Base-by-base conservation (phyloP, 257 asterid species). In the Osmanthus fragrans region DNA sequence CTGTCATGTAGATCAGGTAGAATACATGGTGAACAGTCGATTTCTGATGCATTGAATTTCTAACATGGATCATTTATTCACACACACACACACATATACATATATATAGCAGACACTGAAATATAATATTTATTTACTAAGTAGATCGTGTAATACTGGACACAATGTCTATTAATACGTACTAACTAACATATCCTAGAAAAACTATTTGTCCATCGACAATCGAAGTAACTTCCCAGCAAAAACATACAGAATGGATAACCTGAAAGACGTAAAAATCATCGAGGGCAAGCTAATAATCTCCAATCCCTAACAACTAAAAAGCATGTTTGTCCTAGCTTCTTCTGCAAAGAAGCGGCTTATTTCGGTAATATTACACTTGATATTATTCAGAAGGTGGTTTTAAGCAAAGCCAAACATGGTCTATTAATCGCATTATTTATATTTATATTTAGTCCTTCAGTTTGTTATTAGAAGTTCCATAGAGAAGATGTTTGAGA, bases 191-290 rank as follows among this genome's bases (percentile, higher is more conserved):
- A 54, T 51, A 0, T 19, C 23, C 9, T 51, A 51, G 63, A 16
- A 4, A 18, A 90, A n/a, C 77, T 80, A 70, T 19, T 7, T 21
- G 11, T 54, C 64, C 23, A 25, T 60, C 8, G 6, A 60, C 30
- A n/a, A 58, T 58, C 15, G 7, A 9, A 60, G 15, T 60, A 60
- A 60, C 67, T 3, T 7, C 13, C 16, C 2, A 0, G 32, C 29
- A 60, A 60, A 58, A 58, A 58, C 3, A 7, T 21, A 21, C 5
- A 21, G 32, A 58, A 23, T 4, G 1, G 4, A 6, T 0, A 58
- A 23, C 67, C 32, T 13, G 4, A 11, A 58, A 58, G 67, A 58
- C 0, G 25, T 18, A 58, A 21, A 56, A 7, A 8, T 58, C 67
- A 21, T 60, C 16, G 15, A 40, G 4, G 16, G 9, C 32, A 15